Percentiles rank a stretch among this genome's conserved stretches.
Evolutionary conservation across 2,329 filamentous ascomycete species (phyloP).

Genomic region (Sclerotinia borealis): DNA sequence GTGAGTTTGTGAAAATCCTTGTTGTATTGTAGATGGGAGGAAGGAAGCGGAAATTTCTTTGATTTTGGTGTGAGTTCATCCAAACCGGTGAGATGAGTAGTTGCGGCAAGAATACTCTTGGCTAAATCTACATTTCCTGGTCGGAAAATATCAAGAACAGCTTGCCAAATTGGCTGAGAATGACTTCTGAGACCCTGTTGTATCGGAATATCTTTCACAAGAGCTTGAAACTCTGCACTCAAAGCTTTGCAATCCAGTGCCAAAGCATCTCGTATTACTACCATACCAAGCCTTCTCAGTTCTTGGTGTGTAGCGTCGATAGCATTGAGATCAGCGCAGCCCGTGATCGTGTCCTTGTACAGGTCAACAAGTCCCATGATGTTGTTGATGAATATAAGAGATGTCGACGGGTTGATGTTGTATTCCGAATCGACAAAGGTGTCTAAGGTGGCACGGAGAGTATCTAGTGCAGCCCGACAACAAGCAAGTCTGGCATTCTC

Average conservation of each 20-base stretch:
- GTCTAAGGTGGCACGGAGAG: slow-evolving; percentile 50
- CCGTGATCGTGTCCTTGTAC: slow-evolving; percentile 54
- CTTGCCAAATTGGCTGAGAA: slow-evolving; percentile 73
- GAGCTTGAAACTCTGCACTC: slow-evolving; percentile 59
- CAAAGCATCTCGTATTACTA: slow-evolving; percentile 61
- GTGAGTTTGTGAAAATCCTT: slow-evolving; percentile 57
- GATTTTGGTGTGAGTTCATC: slow-evolving; percentile 55
- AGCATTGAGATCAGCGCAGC: slow-evolving; percentile 44
- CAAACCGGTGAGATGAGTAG: slow-evolving; percentile 63
- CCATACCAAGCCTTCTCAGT: slow-evolving; percentile 50
- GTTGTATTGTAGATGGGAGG: slow-evolving; percentile 70
- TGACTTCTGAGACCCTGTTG: slow-evolving; percentile 63
- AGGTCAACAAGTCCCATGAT: slow-evolving; percentile 60
- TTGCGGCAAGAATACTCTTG: slow-evolving; percentile 54
- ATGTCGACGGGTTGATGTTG: slow-evolving; percentile 43
- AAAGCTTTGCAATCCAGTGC: slow-evolving; percentile 67
- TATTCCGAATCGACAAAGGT: slow-evolving; percentile 50
- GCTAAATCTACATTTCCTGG: slow-evolving; percentile 66
- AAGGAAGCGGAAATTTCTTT: slow-evolving; percentile 37
- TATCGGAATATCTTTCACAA: slow-evolving; percentile 54
- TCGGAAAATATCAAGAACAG: slow-evolving; percentile 62
- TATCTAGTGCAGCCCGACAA: slow-evolving; percentile 57
- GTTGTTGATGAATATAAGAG: slow-evolving; percentile 56
- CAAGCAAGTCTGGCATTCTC: slow-evolving; percentile 54
- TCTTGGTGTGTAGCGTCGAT: slow-evolving; percentile 36